Conservation (phyloP, 2,329 filamentous ascomycete species). For the Sporothrix inflata region DNA sequence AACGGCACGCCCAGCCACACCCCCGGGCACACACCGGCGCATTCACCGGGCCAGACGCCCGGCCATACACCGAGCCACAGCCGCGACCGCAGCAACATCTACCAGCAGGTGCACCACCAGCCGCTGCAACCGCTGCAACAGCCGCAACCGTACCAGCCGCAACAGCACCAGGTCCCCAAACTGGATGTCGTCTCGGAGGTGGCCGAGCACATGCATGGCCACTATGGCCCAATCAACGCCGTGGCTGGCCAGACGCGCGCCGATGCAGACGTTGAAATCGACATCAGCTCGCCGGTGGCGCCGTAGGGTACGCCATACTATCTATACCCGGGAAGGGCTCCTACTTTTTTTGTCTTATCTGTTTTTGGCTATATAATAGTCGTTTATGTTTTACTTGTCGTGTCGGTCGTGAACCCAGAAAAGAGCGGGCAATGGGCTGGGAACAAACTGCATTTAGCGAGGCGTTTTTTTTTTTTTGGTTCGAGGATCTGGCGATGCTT, state of each 20-base stretch:
- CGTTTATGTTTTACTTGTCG: background rate
- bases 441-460: background rate
- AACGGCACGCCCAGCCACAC: background rate
- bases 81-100: constrained; percentile 17
- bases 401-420: background rate
- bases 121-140: background rate
- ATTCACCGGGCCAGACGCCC: constrained; percentile 1
- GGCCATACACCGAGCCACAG: constrained; percentile 17
- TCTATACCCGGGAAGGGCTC: too few species aligned
- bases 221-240: constrained; percentile 48
- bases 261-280: constrained; percentile 30
- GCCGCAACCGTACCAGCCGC: constrained; percentile 15
- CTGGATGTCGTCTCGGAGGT: constrained; percentile 48
- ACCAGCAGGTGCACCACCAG: constrained; percentile 17
- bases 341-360: background rate
- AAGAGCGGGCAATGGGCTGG: background rate
- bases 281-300: constrained; percentile 29
- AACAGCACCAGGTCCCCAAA: constrained; percentile 21
- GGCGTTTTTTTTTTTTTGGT: background rate
- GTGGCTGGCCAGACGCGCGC: constrained; percentile 49
- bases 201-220: constrained; percentile 50
- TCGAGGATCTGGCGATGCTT: background rate
- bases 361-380: background rate
- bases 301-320: background rate
- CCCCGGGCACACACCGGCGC: constrained; percentile 1